phyloP scores from a whole-genome alignment of 1,284 basidiomycete genomes.

The Rhodotorula sp. region DNA sequence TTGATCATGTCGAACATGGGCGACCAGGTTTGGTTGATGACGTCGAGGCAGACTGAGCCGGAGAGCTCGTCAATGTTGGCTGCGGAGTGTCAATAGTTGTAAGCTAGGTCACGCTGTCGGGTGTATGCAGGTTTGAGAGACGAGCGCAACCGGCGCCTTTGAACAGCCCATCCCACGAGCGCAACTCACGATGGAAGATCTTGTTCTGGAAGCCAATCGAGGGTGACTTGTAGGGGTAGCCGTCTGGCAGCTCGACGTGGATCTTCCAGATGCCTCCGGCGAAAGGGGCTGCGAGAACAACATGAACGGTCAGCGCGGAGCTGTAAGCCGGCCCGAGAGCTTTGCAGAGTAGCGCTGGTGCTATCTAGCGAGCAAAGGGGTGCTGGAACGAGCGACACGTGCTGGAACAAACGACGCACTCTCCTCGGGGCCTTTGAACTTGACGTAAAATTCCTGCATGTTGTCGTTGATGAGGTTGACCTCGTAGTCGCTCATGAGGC shows the following conservation, averaged over 20 bases:
- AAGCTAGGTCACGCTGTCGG: neutral
- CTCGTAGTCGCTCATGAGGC: slow-evolving; percentile 95
- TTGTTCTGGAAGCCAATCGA: slow-evolving; percentile 99
- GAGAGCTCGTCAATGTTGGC: slow-evolving; percentile 47
- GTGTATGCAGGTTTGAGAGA: neutral
- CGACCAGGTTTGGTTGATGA: slow-evolving; percentile 99
- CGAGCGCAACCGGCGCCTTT: neutral
- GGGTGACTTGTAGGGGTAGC: slow-evolving; percentile 98
- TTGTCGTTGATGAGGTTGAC: slow-evolving; percentile 96
- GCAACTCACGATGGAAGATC: slow-evolving; percentile 81
- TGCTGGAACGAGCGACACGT: neutral
- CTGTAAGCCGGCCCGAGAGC: too few species aligned
- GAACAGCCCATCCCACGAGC: neutral
- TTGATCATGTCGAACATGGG: slow-evolving; percentile 99
- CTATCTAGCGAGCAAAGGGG: neutral
- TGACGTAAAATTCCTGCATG: slow-evolving; percentile 98
- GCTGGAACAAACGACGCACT: slow-evolving; percentile 60
- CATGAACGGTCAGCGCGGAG: too few species aligned
- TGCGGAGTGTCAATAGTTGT: slow-evolving; percentile 5
- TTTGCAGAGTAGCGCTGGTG: too few species aligned
- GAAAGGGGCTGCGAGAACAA: slow-evolving; percentile 71
- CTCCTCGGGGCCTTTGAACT: slow-evolving; percentile 88
- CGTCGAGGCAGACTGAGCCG: slow-evolving; percentile 84
- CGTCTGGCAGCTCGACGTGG: slow-evolving; percentile 97
- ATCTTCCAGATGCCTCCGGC: slow-evolving; percentile 97